Evolutionary conservation across 2,329 filamentous ascomycete species (phyloP).

Genomic region (Pseudogymnoascus sp.): DNA sequence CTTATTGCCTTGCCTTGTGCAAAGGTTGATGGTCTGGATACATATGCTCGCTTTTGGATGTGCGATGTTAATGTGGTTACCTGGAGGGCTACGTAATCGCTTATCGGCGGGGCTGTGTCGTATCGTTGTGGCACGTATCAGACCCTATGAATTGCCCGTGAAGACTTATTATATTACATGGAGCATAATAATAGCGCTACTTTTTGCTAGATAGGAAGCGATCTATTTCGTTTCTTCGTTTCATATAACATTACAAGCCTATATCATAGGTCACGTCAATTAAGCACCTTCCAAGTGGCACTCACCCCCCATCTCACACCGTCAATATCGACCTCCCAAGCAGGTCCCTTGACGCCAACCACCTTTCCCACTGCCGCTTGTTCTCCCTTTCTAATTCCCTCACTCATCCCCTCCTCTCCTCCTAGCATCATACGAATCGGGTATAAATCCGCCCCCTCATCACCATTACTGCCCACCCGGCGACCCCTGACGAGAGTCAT

Average conservation of each 20-base stretch:
- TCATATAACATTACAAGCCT: neutral
- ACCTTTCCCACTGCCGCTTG: constrained; percentile 20
- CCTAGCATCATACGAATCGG: constrained; percentile 24
- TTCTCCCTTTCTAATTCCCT: constrained; percentile 21
- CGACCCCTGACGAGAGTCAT: constrained; percentile 25
- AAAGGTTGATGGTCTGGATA: constrained; percentile 1
- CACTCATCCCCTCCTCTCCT: constrained; percentile 20
- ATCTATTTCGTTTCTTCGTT: neutral
- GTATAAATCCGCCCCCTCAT: constrained; percentile 8
- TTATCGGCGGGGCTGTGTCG: constrained; percentile 4
- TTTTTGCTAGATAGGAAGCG: neutral
- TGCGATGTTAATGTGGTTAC: neutral
- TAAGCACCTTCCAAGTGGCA: constrained; percentile 27
- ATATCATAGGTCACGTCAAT: neutral
- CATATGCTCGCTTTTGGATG: constrained; percentile 1
- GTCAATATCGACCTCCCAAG: constrained; percentile 27
- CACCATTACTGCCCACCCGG: constrained; percentile 17
- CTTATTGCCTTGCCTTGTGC: neutral
- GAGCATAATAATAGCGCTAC: neutral
- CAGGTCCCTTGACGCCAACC: constrained; percentile 26
- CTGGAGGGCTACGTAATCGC: constrained; percentile 7
- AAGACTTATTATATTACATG: neutral
- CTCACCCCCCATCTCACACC: constrained; percentile 28
- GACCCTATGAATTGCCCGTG: neutral
- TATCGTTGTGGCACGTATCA: neutral